phyloP scores from a whole-genome alignment of 805 yeast species.

The Naumovozyma baii region DNA sequence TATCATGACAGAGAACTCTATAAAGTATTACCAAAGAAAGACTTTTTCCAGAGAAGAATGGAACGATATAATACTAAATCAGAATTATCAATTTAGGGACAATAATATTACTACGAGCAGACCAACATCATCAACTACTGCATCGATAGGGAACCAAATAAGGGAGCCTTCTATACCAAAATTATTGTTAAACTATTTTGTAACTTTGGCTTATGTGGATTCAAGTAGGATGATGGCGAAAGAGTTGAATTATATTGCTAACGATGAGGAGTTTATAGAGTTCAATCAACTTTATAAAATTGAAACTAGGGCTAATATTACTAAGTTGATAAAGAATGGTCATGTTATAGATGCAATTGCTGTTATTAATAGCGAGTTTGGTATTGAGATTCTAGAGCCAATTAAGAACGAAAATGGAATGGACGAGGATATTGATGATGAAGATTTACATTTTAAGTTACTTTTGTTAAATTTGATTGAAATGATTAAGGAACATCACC shows the following conservation, averaged over 20 bases:
- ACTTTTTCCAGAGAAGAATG: constrained; percentile 22
- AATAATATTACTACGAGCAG: not conserved
- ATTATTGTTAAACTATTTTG: constrained; percentile 60
- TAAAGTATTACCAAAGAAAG: constrained; percentile 5
- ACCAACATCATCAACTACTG: not conserved
- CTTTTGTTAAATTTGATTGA: constrained; percentile 69
- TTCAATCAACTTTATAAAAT: constrained; percentile 25
- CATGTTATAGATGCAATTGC: constrained; percentile 22
- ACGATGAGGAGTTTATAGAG: constrained; percentile 13
- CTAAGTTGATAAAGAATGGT: constrained; percentile 20
- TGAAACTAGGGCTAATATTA: constrained; percentile 18
- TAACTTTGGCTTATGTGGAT: constrained; percentile 66
- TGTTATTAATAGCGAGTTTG: constrained; percentile 24
- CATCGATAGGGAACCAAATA: constrained; percentile 19
- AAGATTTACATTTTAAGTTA: constrained; percentile 64
- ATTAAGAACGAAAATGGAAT: constrained; percentile 22
- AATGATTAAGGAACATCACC: constrained; percentile 47
- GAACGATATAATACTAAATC: constrained; percentile 15
- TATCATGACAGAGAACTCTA: too few relatives aligned
- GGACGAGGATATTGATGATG: constrained; percentile 37
- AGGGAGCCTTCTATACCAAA: constrained; percentile 30
- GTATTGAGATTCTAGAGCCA: constrained; percentile 18
- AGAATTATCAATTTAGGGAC: not conserved
- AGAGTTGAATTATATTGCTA: constrained; percentile 36
- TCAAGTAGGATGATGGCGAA: constrained; percentile 54